A percentile compares a stretch with the other conserved stretches of the same genome.
phyloP scores from a whole-genome alignment of 2,329 filamentous ascomycete species.

The Nemania sp. region DNA sequence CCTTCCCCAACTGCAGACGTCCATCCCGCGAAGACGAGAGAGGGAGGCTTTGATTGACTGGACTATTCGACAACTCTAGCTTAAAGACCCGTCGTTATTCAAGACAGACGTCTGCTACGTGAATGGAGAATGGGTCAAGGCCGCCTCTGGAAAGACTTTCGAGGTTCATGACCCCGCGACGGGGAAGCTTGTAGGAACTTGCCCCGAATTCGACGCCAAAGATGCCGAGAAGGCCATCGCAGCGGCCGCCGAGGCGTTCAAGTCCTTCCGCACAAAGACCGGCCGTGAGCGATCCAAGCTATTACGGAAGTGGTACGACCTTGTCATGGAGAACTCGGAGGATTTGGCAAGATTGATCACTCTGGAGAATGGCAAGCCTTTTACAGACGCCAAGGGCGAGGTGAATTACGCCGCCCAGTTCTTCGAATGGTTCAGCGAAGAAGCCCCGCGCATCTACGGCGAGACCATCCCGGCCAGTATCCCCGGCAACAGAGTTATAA shows the following conservation, averaged over 20 bases:
- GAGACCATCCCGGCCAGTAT: slow-evolving; percentile 73
- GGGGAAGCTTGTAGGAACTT: slow-evolving; percentile 77
- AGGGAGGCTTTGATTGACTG: neutral
- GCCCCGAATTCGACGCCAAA: slow-evolving; percentile 78
- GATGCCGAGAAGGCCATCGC: slow-evolving; percentile 83
- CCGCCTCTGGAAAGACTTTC: slow-evolving; percentile 88
- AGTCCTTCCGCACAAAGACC: slow-evolving; percentile 70
- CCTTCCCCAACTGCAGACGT: neutral
- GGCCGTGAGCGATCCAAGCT: slow-evolving; percentile 75
- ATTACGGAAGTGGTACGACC: slow-evolving; percentile 79
- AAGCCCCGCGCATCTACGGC: slow-evolving; percentile 74
- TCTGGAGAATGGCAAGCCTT: slow-evolving; percentile 87
- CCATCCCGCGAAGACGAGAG: neutral
- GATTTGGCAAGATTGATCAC: slow-evolving; percentile 84
- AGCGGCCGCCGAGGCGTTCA: slow-evolving; percentile 78
- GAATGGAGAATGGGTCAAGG: slow-evolving; percentile 89
- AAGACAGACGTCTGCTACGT: slow-evolving; percentile 84
- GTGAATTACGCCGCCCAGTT: slow-evolving; percentile 74
- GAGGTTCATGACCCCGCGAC: slow-evolving; percentile 85
- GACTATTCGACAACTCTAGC: slow-evolving; percentile 48
- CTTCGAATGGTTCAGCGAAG: slow-evolving; percentile 81
- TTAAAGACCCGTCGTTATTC: slow-evolving; percentile 79
- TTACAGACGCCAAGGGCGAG: slow-evolving; percentile 75
- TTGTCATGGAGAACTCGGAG: slow-evolving; percentile 77
- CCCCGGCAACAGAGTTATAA: slow-evolving; percentile 75